Percentiles rank a stretch among this genome's conserved stretches.
phyloP scores from a whole-genome alignment of 2,329 filamentous ascomycete species.

The Blumeria graminis region DNA sequence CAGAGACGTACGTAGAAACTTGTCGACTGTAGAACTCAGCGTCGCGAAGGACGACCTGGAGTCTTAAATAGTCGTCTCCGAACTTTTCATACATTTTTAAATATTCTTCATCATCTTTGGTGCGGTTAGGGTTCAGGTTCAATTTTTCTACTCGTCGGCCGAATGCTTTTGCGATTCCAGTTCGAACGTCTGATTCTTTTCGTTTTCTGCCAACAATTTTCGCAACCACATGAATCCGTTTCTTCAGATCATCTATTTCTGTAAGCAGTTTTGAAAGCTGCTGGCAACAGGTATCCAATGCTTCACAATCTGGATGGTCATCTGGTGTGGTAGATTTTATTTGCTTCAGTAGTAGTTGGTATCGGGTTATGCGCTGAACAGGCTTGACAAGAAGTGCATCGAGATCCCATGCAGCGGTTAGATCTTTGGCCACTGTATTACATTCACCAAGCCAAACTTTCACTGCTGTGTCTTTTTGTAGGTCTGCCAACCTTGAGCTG shows the following conservation, averaged over 20 bases:
- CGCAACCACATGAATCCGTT: conserved; percentile 76
- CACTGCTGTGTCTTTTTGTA: conserved; percentile 37
- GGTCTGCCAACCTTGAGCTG: conserved; percentile 33
- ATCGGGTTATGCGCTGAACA: conserved; percentile 83
- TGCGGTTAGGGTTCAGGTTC: conserved; percentile 50
- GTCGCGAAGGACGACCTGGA: conserved; percentile 69
- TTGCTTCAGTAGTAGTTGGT: conserved; percentile 63
- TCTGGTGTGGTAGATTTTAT: conserved; percentile 55
- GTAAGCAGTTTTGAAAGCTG: conserved; percentile 42
- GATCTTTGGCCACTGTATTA: conserved; percentile 71
- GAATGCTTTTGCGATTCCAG: conserved; percentile 57
- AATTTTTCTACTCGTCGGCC: conserved; percentile 34
- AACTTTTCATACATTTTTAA: conserved; percentile 65
- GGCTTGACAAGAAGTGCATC: conserved; percentile 95
- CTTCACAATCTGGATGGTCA: conserved; percentile 59
- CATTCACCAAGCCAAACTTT: conserved; percentile 84
- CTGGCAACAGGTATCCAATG: conserved; percentile 30
- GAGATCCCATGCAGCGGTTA: conserved; percentile 84
- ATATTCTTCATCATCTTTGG: conserved; percentile 54
- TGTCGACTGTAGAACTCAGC: conserved; percentile 84
- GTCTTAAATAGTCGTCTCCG: conserved; percentile 70
- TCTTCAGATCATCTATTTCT: conserved; percentile 88
- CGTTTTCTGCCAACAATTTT: conserved; percentile 65
- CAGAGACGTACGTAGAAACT: conserved; percentile 52
- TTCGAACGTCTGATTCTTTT: conserved; percentile 67